phyloP scores from a whole-genome alignment of 169 alveolate species.

The Eimeria brunetti region DNA sequence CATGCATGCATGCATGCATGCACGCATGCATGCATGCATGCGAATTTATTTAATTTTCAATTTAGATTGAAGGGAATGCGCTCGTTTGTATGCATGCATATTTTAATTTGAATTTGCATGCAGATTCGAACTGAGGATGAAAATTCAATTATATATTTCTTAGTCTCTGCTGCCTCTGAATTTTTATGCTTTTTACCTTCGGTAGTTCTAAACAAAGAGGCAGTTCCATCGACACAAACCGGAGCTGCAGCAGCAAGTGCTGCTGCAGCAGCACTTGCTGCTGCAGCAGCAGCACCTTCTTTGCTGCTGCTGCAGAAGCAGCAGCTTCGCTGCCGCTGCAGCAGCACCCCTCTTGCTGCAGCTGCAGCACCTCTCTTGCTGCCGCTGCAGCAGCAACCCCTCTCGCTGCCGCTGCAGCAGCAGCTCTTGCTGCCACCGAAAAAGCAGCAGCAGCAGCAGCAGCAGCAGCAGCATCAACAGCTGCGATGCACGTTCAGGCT shows the following conservation, averaged over 20 bases:
- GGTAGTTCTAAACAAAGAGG: background rate
- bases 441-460: background rate
- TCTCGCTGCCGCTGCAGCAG: background rate
- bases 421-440: background rate
- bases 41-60: too few relatives aligned
- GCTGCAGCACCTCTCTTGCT: background rate
- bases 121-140: too few relatives aligned
- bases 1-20: too few relatives aligned
- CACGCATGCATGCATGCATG: too few relatives aligned
- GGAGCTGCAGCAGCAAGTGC: conserved; percentile 15
- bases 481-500: conserved; percentile 8
- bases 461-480: background rate
- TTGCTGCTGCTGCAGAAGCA: background rate
- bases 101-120: too few relatives aligned
- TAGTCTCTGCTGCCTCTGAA: background rate
- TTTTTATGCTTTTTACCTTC: background rate
- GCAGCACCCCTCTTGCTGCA: background rate
- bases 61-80: too few relatives aligned
- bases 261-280: background rate
- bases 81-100: too few relatives aligned
- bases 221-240: background rate
- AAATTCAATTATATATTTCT: background rate
- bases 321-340: background rate
- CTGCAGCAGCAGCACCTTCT: background rate
- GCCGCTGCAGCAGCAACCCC: background rate